phyloP scores from a whole-genome alignment of 2,329 filamentous ascomycete species.

The Nigrospora sphaerica region DNA sequence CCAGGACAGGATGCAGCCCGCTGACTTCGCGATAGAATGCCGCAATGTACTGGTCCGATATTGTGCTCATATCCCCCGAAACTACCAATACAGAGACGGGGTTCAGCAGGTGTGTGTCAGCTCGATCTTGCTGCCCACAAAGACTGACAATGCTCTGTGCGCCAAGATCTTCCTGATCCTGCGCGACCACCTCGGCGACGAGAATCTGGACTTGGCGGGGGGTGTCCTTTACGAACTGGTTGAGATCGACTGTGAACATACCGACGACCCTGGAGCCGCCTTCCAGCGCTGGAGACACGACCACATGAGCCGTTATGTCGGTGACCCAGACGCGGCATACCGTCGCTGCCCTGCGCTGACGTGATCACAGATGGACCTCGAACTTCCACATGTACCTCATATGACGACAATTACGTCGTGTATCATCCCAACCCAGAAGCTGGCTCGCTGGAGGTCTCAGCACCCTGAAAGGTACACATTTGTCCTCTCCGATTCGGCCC shows the following conservation, averaged over 20 bases:
- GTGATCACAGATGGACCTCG: slow-evolving; percentile 27
- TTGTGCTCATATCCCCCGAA: slow-evolving; percentile 35
- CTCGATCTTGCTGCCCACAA: background rate
- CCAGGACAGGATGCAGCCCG: background rate
- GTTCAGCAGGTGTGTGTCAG: slow-evolving; percentile 27
- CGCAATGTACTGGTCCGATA: slow-evolving; percentile 36
- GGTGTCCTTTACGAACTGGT: slow-evolving; percentile 40
- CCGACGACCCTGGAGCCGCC: slow-evolving; percentile 35
- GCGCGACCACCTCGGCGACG: slow-evolving; percentile 35
- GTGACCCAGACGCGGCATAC: slow-evolving; percentile 2
- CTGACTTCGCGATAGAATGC: slow-evolving; percentile 24
- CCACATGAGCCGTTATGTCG: slow-evolving; percentile 35
- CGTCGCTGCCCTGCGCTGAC: background rate
- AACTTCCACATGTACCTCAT: slow-evolving; percentile 39
- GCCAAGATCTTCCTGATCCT: slow-evolving; percentile 23
- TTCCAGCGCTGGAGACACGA: slow-evolving; percentile 39
- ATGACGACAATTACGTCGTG: slow-evolving; percentile 35
- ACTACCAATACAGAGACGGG: slow-evolving; percentile 38
- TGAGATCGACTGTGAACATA: slow-evolving; percentile 35
- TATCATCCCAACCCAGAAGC: slow-evolving; percentile 29
- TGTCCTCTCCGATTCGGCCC: slow-evolving; percentile 30
- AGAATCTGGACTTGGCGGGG: slow-evolving; percentile 33
- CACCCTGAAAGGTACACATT: slow-evolving; percentile 31
- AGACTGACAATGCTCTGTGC: background rate
- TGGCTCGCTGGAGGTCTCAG: slow-evolving; percentile 27